Conservation (phyloP, 2,329 filamentous ascomycete genomes). For the Sporothrix pallida region DNA sequence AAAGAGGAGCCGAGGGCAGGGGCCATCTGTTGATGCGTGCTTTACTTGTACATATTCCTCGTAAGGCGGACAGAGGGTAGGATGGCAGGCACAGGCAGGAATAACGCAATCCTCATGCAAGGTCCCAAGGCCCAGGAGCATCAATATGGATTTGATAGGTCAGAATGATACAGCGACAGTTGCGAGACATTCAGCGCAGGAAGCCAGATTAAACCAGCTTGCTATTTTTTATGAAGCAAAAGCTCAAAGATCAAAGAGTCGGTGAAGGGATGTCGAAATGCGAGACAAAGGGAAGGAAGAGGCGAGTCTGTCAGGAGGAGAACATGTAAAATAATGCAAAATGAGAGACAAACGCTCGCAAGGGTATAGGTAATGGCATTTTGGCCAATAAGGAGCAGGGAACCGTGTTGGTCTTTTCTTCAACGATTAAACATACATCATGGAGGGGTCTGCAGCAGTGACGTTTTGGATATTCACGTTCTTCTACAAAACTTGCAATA, state of each 20-base stretch:
- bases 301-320: not conserved
- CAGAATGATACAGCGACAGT: not conserved
- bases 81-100: not conserved
- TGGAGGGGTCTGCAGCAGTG: conserved; percentile 5
- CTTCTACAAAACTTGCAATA: not conserved
- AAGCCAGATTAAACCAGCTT: not conserved
- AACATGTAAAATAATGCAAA: not conserved
- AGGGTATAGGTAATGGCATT: not conserved
- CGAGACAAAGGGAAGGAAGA: conserved; percentile 18
- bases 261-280: not conserved
- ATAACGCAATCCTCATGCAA: conserved; percentile 6
- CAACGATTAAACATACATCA: conserved; percentile 1
- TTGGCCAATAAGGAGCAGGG: not conserved
- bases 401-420: not conserved
- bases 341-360: not conserved
- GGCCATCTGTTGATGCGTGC: not conserved
- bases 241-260: not conserved
- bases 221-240: not conserved
- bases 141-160: not conserved
- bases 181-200: not conserved
- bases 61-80: not conserved
- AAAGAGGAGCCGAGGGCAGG: conserved; percentile 16
- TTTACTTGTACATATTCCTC: not conserved
- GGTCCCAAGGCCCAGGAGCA: not conserved
- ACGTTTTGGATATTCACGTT: not conserved